phyloP scores from a whole-genome alignment of 768 basidiomycete species.

The Lentinula lateritia region DNA sequence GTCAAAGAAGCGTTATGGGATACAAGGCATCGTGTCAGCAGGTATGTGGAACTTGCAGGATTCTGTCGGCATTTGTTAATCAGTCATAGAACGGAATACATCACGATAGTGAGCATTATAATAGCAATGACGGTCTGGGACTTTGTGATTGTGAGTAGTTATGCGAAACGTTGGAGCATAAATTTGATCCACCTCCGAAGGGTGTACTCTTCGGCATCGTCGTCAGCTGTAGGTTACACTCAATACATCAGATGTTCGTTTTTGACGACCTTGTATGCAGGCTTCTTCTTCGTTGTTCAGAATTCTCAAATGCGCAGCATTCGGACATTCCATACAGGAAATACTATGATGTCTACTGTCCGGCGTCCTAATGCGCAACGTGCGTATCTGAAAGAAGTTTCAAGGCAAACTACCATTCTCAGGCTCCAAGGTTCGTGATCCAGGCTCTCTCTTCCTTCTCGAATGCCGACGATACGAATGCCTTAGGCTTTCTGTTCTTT shows the following conservation, averaged over 20 bases:
- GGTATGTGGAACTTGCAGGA: constrained; percentile 31
- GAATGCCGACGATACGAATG: neutral
- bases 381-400: constrained; percentile 87
- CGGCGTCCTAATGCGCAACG: constrained; percentile 84
- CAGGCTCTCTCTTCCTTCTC: neutral
- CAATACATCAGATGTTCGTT: neutral
- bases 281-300: constrained; percentile 95
- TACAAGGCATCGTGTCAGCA: constrained; percentile 81
- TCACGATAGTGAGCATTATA: constrained; percentile 83
- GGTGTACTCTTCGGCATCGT: constrained; percentile 91
- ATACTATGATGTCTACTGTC: constrained; percentile 84
- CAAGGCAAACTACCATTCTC: constrained; percentile 85
- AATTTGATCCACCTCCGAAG: neutral
- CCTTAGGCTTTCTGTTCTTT: constrained; percentile 81
- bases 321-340: constrained; percentile 76
- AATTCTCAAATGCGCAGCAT: constrained; percentile 85
- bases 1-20: constrained; percentile 97
- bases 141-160: constrained; percentile 57
- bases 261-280: constrained; percentile 26
- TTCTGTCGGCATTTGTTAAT: neutral
- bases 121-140: constrained; percentile 92
- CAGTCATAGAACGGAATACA: constrained; percentile 58
- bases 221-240: constrained; percentile 64
- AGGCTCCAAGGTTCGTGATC: constrained; percentile 65
- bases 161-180: too few species aligned